Evolutionary conservation across 2,329 filamentous ascomycete species (phyloP), one percentile per base, ranked within the genome.

Genomic region (Penicillium sp.): DNA sequence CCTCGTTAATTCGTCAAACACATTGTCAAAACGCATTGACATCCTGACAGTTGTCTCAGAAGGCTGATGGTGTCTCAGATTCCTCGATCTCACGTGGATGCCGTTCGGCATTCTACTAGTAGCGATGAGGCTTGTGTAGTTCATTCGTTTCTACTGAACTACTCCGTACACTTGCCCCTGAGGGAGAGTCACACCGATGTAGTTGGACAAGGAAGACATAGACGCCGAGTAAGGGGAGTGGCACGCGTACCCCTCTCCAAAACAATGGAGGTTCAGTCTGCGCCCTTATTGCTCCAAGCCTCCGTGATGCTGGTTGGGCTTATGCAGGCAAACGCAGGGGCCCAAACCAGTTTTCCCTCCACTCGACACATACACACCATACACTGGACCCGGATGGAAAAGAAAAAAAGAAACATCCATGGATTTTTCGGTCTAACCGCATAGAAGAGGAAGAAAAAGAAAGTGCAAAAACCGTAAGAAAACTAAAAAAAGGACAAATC

Each of bases 251-350:
- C 37, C 43, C 53, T 41, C 48, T 45, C 15, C 17, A 28, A 24
- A 41, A 47, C 31, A 35, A 44, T 49, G 28, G 39, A 43, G 29
- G 22, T 31, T 29, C 45, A 35, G 24, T 28, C 51, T 49, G 48
- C 22, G 37, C 29, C 39, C 53, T 51, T 15, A 53, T 53, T 45
- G 49, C 49, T 33, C 33, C 33, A 44, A 21, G 6, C 6, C 40
- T 7, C 37, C 8, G 37, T 49, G 43, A 53, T 48, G 45, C 32
- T 45, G 42, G 45, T 53, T 54, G 46, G 49, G 43, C 49, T 52
- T 42, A 54, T 56, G 54, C 55, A 57, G 52, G 49, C 35, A 4
- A 46, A 61, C 35, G 59, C 59, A 61, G 60, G 60, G 60, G 60
- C 57, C 55, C 51, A 58, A 55, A 50, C 19, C 43, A 46, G 28